phyloP scores from a whole-genome alignment of 2,329 filamentous ascomycete species.

The Stachybotrys chartarum region DNA sequence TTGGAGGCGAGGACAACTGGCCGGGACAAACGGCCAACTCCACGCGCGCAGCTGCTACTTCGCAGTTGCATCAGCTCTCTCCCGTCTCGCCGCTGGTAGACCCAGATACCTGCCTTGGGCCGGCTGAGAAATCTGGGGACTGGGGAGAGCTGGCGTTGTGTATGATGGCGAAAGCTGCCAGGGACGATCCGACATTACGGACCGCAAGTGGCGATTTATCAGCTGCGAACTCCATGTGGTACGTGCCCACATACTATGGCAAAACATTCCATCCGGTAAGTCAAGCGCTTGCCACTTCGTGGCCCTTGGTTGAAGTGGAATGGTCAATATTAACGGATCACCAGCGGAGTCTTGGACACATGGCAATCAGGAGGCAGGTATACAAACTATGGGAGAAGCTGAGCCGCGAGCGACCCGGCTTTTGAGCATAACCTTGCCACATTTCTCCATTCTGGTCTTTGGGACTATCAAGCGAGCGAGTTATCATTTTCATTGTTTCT shows the following conservation, averaged over 20 bases:
- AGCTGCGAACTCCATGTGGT: constrained; percentile 32
- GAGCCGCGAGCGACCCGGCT: background rate
- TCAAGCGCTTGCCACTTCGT: background rate
- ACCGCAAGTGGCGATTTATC: constrained; percentile 16
- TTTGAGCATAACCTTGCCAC: background rate
- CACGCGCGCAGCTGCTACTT: background rate
- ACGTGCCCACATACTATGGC: constrained; percentile 38
- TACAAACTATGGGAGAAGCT: constrained; percentile 13
- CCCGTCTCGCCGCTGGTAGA: constrained; percentile 25
- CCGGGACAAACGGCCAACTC: constrained; percentile 5
- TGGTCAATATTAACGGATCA: background rate
- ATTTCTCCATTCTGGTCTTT: too few relatives aligned
- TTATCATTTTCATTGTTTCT: background rate
- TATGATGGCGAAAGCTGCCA: constrained; percentile 34
- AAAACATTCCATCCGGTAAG: constrained; percentile 37
- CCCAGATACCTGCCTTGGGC: constrained; percentile 25
- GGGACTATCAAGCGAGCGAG: background rate
- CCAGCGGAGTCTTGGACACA: constrained; percentile 29
- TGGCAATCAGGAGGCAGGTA: constrained; percentile 21
- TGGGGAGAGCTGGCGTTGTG: constrained; percentile 36
- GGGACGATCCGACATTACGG: constrained; percentile 25
- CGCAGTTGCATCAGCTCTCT: constrained; percentile 11
- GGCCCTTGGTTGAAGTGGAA: too few relatives aligned
- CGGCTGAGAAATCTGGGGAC: constrained; percentile 27
- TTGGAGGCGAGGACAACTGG: constrained; percentile 34